A percentile compares a stretch with the other conserved stretches of the same genome.
phyloP scores from a whole-genome alignment of 139 green algal species.

The Chlorella sp. region DNA sequence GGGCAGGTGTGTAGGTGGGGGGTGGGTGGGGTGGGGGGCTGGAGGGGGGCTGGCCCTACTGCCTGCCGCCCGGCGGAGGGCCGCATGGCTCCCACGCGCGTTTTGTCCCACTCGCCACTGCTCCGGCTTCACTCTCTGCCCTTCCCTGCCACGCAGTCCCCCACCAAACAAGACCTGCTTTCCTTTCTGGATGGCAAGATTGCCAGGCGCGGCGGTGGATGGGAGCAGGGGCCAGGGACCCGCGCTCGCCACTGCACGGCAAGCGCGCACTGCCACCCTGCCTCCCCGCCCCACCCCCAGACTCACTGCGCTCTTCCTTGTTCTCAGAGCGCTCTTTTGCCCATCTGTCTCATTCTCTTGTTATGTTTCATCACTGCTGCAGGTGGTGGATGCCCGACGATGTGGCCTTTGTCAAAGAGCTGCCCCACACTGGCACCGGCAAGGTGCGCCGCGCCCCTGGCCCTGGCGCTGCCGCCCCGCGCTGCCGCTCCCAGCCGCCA shows the following conservation, averaged over 20 bases:
- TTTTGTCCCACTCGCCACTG: background rate
- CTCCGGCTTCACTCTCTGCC: background rate
- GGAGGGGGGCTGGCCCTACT: background rate
- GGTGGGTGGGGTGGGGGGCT: too few relatives aligned
- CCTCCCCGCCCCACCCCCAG: too few relatives aligned
- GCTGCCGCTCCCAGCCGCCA: too few relatives aligned
- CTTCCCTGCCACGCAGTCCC: conserved; percentile 2
- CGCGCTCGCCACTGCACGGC: conserved; percentile 4
- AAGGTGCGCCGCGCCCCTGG: too few relatives aligned
- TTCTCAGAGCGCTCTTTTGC: too few relatives aligned
- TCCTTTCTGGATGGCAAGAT: conserved; percentile 49
- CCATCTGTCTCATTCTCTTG: too few relatives aligned
- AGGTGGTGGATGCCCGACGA: conserved; percentile 72
- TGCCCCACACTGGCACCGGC: conserved; percentile 78
- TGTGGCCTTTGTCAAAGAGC: conserved; percentile 70
- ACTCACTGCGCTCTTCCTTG: too few relatives aligned
- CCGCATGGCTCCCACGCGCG: background rate
- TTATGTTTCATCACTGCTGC: background rate
- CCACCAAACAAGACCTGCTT: conserved; percentile 42
- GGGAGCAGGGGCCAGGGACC: too few relatives aligned
- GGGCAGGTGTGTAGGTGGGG: too few relatives aligned
- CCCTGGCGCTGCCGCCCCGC: too few relatives aligned
- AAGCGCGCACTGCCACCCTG: background rate
- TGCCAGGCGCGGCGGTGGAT: too few relatives aligned
- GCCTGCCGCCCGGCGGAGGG: background rate